These are phyloP conservation scores for Cenchrus americanus DNA, from an alignment of 176 grass and related monocot genomes.

Conservation along the genomic window DNA sequence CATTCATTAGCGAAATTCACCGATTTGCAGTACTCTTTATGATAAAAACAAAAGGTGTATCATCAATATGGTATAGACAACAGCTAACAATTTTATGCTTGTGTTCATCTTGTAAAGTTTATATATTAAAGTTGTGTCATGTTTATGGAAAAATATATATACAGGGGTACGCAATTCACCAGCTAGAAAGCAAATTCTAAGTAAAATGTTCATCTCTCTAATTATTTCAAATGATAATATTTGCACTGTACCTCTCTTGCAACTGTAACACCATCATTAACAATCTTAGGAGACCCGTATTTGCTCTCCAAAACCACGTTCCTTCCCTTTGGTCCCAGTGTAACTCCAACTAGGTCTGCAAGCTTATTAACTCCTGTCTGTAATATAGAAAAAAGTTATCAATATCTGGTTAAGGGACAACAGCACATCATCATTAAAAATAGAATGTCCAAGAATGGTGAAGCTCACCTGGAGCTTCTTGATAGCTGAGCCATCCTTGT, in stretches of 20 bases:
- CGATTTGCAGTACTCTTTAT: not conserved
- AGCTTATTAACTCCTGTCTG: constrained; percentile 92
- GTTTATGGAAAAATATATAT: not conserved
- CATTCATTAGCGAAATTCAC: not conserved
- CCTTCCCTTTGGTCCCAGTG: constrained; percentile 90
- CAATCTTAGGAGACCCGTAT: constrained; percentile 92
- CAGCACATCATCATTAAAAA: not conserved
- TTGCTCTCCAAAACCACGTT: constrained; percentile 97
- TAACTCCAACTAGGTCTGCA: constrained; percentile 88
- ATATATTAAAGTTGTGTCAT: not conserved
- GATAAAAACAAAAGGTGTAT: constrained; percentile 11
- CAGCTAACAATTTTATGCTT: constrained; percentile 12
- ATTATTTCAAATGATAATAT: not conserved
- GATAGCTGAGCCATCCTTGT: constrained; percentile 93
- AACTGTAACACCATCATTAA: constrained; percentile 80
- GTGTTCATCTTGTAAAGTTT: not conserved
- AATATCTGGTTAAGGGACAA: not conserved
- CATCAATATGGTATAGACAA: not conserved
- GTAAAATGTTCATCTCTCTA: not conserved
- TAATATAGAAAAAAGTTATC: constrained; percentile 14
- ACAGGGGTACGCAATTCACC: not conserved
- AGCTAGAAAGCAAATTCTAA: constrained; percentile 19
- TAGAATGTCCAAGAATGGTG: not conserved
- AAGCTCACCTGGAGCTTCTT: constrained; percentile 82
- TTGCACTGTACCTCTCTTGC: constrained; percentile 51